These are phyloP conservation scores for Phytopythium vexans DNA, from an alignment of 352 stramenopile species.

Conservation along the genomic window DNA sequence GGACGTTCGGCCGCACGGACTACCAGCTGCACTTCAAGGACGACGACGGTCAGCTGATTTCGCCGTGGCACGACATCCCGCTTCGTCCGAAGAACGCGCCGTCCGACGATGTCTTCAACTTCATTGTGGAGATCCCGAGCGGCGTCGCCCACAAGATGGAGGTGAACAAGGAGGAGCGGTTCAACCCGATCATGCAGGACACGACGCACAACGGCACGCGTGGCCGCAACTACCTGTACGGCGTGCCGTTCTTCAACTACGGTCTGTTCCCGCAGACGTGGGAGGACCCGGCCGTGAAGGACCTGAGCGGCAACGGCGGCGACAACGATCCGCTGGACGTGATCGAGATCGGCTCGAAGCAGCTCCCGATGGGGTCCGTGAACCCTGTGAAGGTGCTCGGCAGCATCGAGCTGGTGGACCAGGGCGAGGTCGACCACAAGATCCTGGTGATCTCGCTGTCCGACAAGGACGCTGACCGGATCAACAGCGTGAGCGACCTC, in stretches of 20 bases:
- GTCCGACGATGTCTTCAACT: constrained; percentile 83
- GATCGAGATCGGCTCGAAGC: constrained; percentile 94
- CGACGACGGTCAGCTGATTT: constrained; percentile 77
- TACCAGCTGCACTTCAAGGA: constrained; percentile 80
- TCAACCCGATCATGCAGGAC: constrained; percentile 99
- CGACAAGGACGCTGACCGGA: constrained; percentile 84
- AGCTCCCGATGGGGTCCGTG: constrained; percentile 94
- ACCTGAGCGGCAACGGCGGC: constrained; percentile 87
- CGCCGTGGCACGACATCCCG: constrained; percentile 97
- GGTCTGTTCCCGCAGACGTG: constrained; percentile 98
- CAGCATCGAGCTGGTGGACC: constrained; percentile 96
- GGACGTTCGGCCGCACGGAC: constrained; percentile 66
- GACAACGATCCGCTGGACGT: constrained; percentile 99
- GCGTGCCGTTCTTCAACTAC: constrained; percentile 99
- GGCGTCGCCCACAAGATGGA: constrained; percentile 99
- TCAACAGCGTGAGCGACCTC: constrained; percentile 90
- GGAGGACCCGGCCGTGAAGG: constrained; percentile 94
- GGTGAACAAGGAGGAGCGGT: constrained; percentile 91
- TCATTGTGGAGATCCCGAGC: constrained; percentile 99
- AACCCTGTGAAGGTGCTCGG: constrained; percentile 97
- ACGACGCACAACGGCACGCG: constrained; percentile 94
- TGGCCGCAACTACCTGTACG: constrained; percentile 96
- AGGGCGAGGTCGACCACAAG: constrained; percentile 99
- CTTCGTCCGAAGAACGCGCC: constrained; percentile 72
- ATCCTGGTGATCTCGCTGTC: constrained; percentile 93